Evolutionary conservation across 768 basidiomycete genomes (phyloP).

Genomic region (Boletus reticulatus): DNA sequence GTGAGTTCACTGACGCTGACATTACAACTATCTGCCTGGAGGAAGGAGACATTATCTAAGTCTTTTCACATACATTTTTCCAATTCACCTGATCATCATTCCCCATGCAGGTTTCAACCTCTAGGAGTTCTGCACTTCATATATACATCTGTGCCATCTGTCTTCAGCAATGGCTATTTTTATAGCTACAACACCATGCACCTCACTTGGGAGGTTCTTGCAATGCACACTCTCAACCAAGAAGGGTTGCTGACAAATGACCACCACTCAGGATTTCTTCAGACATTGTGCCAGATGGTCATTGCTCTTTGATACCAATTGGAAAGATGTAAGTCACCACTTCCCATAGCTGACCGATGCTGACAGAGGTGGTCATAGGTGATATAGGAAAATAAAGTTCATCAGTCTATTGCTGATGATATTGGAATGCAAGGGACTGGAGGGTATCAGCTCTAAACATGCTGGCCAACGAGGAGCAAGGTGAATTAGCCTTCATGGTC

Average conservation of each 20-base stretch:
- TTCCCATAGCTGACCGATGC: too few species aligned
- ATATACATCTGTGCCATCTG: too few species aligned
- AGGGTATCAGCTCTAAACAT: rapidly evolving
- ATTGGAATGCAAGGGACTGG: neutral
- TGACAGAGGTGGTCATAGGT: too few species aligned
- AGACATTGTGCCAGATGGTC: neutral
- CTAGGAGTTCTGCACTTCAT: neutral
- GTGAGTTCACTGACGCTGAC: too few species aligned
- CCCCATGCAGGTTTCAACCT: neutral
- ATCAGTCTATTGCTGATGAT: too few species aligned
- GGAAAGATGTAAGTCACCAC: neutral
- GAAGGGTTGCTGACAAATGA: neutral
- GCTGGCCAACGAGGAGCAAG: neutral
- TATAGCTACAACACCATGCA: slow-evolving; percentile 4
- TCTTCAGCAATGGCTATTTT: too few species aligned
- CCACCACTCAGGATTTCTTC: neutral
- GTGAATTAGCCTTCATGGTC: neutral
- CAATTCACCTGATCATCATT: too few species aligned
- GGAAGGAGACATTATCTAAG: too few species aligned
- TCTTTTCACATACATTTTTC: too few species aligned
- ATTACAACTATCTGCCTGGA: too few species aligned
- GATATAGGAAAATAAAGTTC: too few species aligned
- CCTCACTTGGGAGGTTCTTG: neutral
- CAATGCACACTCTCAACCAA: neutral
- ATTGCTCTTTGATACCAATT: neutral